Percentiles rank a stretch among this genome's conserved stretches.
Evolutionary conservation across 257 asterid species (phyloP).

Genomic region (Handroanthus guayacan): DNA sequence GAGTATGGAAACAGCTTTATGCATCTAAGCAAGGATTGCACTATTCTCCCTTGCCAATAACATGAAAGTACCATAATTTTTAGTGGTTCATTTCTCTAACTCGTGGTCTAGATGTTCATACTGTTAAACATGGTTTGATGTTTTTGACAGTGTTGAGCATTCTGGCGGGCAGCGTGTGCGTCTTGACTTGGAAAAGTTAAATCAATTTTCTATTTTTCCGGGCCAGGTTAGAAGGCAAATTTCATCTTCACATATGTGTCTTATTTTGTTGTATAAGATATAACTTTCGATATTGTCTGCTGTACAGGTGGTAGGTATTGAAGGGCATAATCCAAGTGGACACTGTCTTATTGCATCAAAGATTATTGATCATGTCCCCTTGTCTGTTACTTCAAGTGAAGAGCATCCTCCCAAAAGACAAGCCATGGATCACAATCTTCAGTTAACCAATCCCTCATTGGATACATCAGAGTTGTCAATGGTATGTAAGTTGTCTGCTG

Average conservation of each 20-base stretch:
- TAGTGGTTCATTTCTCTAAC: constrained; percentile 5
- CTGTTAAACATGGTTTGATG: constrained; percentile 18
- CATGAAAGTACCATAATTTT: not conserved
- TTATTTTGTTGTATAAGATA: constrained; percentile 33
- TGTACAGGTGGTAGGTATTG: constrained; percentile 83
- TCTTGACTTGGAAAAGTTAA: constrained; percentile 85
- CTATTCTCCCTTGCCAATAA: constrained; percentile 5
- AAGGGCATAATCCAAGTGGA: constrained; percentile 98
- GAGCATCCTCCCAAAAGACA: constrained; percentile 69
- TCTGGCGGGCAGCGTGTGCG: constrained; percentile 99
- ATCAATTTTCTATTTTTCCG: constrained; percentile 89
- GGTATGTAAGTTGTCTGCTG: constrained; percentile 58
- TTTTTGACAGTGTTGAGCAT: constrained; percentile 78
- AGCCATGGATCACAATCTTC: constrained; percentile 59
- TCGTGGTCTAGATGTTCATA: constrained; percentile 18
- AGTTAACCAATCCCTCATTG: constrained; percentile 46
- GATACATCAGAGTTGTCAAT: constrained; percentile 65
- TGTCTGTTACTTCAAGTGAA: constrained; percentile 53
- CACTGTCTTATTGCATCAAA: constrained; percentile 94
- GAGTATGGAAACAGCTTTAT: constrained; percentile 9
- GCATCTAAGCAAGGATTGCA: not conserved
- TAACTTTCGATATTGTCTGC: constrained; percentile 31
- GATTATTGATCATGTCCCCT: constrained; percentile 68
- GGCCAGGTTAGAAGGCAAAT: constrained; percentile 75
- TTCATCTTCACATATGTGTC: constrained; percentile 36